These are phyloP conservation scores for Ziziphus jujuba DNA, from an alignment of 306 rosid species.

Conservation along the genomic window DNA sequence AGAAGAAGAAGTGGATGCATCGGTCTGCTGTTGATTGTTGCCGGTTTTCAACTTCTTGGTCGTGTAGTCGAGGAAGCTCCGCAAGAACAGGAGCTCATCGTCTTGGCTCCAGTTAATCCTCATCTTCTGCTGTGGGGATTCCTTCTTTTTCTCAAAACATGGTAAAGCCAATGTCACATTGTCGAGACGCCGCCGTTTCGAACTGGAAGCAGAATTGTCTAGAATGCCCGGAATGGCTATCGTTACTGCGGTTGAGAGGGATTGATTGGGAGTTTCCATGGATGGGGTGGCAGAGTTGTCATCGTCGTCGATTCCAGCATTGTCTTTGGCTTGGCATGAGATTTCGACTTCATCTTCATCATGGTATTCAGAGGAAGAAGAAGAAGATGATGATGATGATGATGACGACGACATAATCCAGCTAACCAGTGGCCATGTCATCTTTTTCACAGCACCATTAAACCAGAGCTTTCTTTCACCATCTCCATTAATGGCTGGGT, in stretches of 20 bases:
- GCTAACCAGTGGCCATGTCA: conserved; percentile 35
- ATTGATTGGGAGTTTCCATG: conserved; percentile 32
- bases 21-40: conserved; percentile 32
- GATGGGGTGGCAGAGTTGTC: conserved; percentile 26
- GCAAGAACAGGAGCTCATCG: conserved; percentile 76
- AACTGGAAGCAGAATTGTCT: conserved; percentile 21
- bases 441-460: not conserved
- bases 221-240: conserved; percentile 36
- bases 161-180: not conserved
- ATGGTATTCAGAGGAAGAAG: conserved; percentile 5
- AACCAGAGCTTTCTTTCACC: not conserved
- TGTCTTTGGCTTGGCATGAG: not conserved
- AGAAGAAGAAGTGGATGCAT: no score
- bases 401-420: conserved; percentile 32
- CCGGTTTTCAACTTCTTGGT: conserved; percentile 31
- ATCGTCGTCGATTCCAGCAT: not conserved
- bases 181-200: conserved; percentile 48
- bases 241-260: conserved; percentile 25
- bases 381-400: conserved; percentile 21
- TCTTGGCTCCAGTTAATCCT: conserved; percentile 66
- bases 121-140: conserved; percentile 3
- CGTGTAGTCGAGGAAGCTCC: conserved; percentile 59
- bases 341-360: not conserved
- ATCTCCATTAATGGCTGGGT: not conserved
- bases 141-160: not conserved